These are phyloP conservation scores for Aspergillus bombycis DNA, from an alignment of 2,329 filamentous ascomycete species.

Conservation along the genomic window DNA sequence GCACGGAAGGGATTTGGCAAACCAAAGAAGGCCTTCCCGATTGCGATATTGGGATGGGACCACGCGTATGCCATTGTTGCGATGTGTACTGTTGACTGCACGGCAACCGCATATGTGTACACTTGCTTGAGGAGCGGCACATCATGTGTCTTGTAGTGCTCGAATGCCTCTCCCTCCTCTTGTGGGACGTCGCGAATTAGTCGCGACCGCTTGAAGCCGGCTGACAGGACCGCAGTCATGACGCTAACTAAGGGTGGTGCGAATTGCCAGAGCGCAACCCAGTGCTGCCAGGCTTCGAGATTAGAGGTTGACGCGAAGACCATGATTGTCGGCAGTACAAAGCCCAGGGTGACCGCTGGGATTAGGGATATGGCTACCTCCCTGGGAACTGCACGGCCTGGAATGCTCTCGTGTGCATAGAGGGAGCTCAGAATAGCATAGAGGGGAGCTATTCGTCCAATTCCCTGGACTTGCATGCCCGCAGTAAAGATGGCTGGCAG, in stretches of 20 bases:
- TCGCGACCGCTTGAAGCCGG: background rate
- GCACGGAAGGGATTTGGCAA: background rate
- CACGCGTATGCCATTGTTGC: slow-evolving; percentile 3
- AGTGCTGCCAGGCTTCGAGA: background rate
- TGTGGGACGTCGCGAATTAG: background rate
- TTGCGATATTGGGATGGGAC: background rate
- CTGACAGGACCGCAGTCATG: background rate
- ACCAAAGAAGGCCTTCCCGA: background rate
- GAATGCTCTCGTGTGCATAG: background rate
- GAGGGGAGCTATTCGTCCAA: background rate
- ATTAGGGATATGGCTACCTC: background rate
- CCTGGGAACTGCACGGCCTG: background rate
- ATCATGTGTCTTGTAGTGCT: background rate
- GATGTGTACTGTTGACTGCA: background rate
- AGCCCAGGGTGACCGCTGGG: slow-evolving; percentile 1
- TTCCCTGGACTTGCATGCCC: slow-evolving; percentile 1
- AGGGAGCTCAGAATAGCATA: background rate
- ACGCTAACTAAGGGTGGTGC: background rate
- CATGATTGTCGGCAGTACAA: background rate
- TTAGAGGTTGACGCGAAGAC: background rate
- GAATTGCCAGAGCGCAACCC: slow-evolving; percentile 4
- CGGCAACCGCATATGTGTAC: background rate
- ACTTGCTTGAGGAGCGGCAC: background rate
- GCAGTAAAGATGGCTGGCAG: background rate
- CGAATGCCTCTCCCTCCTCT: background rate